Evolutionary conservation across 2,329 filamentous ascomycete genomes (phyloP).

Genomic region (Talaromyces atroroseus): DNA sequence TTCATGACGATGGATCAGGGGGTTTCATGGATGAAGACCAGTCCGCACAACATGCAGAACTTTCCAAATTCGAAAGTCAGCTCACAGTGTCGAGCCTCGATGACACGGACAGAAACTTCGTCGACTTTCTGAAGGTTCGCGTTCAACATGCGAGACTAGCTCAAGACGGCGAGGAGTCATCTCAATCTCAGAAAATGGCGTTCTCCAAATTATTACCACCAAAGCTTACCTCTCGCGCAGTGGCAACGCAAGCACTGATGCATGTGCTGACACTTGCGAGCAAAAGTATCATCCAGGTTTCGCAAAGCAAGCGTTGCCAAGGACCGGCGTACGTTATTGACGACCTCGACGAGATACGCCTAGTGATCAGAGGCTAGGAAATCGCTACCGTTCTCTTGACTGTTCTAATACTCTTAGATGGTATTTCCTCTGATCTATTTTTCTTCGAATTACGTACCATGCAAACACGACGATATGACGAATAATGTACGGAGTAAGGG

Average conservation of each 20-base stretch:
- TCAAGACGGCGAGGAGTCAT: constrained; percentile 10
- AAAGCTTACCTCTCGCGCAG: constrained; percentile 47
- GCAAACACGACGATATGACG: not conserved
- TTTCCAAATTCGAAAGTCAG: constrained; percentile 3
- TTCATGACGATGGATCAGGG: constrained; percentile 22
- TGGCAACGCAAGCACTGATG: constrained; percentile 70
- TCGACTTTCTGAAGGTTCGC: constrained; percentile 51
- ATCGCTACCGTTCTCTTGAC: no score
- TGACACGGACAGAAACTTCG: constrained; percentile 57
- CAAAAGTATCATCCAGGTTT: constrained; percentile 51
- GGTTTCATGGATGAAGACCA: constrained; percentile 7
- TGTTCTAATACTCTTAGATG: not conserved
- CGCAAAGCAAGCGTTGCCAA: constrained; percentile 49
- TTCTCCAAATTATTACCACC: constrained; percentile 68
- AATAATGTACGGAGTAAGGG: not conserved
- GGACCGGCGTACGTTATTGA: constrained; percentile 23
- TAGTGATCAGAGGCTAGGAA: constrained; percentile 20
- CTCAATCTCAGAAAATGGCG: constrained; percentile 38
- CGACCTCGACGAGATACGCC: constrained; percentile 24
- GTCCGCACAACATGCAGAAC: not conserved
- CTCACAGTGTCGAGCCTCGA: constrained; percentile 48
- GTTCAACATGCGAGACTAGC: constrained; percentile 32
- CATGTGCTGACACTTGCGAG: constrained; percentile 67
- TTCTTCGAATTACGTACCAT: not conserved
- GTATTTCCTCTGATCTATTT: not conserved